phyloP scores from a whole-genome alignment of 148 eudicot species.

The Heliosperma pusillum region DNA sequence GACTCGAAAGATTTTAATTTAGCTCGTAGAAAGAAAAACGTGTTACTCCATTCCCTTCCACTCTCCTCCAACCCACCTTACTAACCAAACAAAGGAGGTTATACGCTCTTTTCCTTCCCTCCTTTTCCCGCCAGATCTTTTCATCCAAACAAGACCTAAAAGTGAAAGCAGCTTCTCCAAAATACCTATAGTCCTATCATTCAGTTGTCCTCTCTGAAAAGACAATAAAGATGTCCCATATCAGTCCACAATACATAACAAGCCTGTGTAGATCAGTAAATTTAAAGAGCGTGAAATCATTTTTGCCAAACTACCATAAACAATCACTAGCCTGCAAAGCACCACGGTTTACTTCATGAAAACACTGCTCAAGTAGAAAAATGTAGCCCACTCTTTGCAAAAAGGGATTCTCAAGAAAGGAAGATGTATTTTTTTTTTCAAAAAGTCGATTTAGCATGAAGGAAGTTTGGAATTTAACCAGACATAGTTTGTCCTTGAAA shows the following conservation, averaged over 20 bases:
- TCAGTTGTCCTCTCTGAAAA: background rate
- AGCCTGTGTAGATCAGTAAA: background rate
- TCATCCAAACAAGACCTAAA: background rate
- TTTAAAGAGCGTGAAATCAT: background rate
- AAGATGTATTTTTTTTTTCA: background rate
- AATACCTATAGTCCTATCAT: background rate
- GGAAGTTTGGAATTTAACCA: background rate
- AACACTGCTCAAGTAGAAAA: background rate
- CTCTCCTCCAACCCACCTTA: no score
- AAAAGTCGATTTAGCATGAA: slow-evolving; percentile 12
- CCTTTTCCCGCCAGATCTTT: no score
- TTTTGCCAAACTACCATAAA: slow-evolving; percentile 3
- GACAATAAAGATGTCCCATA: background rate
- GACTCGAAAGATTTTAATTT: no score
- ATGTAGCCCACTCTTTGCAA: background rate
- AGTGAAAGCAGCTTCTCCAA: slow-evolving; percentile 4
- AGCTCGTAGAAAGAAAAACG: no score
- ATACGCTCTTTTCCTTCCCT: no score
- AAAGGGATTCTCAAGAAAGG: background rate
- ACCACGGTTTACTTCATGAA: slow-evolving; percentile 6
- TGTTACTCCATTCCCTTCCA: no score
- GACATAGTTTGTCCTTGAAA: slow-evolving; percentile 15
- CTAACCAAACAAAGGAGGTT: no score
- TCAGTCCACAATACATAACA: background rate
- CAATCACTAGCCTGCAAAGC: background rate